Evolutionary conservation across 1,284 basidiomycete genomes (phyloP), one percentile per base, ranked within the genome.

Genomic region (Austropuccinia psidii): DNA sequence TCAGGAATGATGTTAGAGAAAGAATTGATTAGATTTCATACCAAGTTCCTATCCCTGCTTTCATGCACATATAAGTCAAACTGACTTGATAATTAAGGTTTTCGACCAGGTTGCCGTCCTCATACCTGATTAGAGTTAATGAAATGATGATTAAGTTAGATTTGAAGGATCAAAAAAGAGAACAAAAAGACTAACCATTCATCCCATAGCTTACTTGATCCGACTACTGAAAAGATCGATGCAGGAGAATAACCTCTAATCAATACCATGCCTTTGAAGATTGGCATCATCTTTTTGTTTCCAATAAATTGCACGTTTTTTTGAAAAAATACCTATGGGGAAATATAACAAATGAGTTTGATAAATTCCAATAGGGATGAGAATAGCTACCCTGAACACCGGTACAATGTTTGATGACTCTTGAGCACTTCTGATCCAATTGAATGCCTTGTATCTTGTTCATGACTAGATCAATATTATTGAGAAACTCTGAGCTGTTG

Each of bases 31-130:
- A 49, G n/a, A n/a, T n/a, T 15, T 21, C 74, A 43, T 64, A 73
- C 75, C 73, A 75, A 17, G 77, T 75, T 29, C 77, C 77, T 9
- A 77, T 74, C 31, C 76, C 76, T 13, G 76, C 76, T 55, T 78
- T 74, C 78, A 79, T 79, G 73, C 55, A 76, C 78, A 78, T 78
- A 72, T 79, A 79, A 35, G 77, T 78, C 54, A 79, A 66, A 13
- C 77, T 77, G 37, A 77, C 75, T 27, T 75, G 74, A 55, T 78
- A 76, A 35, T 65, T 76, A 24, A 79, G 73, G 35, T 79, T 78
- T 45, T 76, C 77, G 27, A 79, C 78, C 66, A 79, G 74, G 37
- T 78, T 77, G 21, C 78, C 78, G 33, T 77, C 75, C 31, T 76
- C 74, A 64, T 77, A 77, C 76, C 68, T 77, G 65, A 43, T 17